Conservation (phyloP, 2,329 filamentous ascomycete species). For the Pseudocercospora vitis region DNA sequence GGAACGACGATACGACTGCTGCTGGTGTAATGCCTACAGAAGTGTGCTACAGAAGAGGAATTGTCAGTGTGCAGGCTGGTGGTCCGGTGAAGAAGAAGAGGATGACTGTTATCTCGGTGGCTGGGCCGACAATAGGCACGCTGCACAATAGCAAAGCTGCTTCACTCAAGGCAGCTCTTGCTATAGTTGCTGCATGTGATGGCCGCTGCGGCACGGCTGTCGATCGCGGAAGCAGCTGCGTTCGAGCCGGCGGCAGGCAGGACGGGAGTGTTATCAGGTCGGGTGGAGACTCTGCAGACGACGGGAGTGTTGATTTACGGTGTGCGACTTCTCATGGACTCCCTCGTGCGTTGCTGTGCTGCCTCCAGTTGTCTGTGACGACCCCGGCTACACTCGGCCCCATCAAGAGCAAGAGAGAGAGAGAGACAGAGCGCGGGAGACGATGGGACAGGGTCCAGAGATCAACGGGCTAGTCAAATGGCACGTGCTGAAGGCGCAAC, state of each 20-base stretch:
- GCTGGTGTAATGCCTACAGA: not conserved
- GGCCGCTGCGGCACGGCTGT: not conserved
- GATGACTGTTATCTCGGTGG: not conserved
- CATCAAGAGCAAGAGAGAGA: too few relatives aligned
- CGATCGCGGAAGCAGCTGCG: not conserved
- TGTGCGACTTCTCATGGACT: not conserved
- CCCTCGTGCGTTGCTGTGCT: conserved; percentile 5
- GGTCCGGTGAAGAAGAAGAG: not conserved
- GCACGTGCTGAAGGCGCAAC: not conserved
- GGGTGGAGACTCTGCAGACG: too few relatives aligned
- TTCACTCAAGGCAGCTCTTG: not conserved
- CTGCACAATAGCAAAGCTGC: not conserved
- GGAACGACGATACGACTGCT: too few relatives aligned
- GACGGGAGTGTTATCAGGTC: not conserved
- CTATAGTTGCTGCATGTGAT: not conserved
- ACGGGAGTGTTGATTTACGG: too few relatives aligned
- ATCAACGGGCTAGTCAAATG: too few relatives aligned
- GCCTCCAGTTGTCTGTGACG: too few relatives aligned
- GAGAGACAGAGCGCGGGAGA: too few relatives aligned
- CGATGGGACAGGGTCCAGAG: too few relatives aligned
- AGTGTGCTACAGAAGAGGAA: too few relatives aligned
- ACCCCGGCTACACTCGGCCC: too few relatives aligned
- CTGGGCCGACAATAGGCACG: conserved; percentile 2
- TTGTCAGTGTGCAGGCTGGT: too few relatives aligned
- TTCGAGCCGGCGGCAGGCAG: not conserved